Percentiles rank a stretch among this genome's conserved stretches.
Evolutionary conservation across 2,329 filamentous ascomycete genomes (phyloP).

Genomic region (Grosmannia huntii): DNA sequence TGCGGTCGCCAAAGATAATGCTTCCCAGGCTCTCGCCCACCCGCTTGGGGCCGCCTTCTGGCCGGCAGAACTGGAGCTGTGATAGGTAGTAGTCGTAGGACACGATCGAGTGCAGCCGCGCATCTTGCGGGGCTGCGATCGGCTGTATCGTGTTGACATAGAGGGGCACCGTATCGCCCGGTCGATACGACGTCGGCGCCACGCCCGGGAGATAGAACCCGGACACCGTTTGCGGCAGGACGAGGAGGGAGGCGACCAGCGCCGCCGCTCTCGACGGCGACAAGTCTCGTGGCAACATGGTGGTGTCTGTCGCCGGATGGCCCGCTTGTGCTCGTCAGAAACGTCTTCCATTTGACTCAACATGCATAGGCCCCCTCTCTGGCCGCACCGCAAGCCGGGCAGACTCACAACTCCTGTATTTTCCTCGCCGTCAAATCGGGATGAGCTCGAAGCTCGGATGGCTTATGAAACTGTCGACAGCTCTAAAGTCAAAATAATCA

Average conservation of each 20-base stretch:
- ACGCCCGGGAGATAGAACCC: constrained; percentile 96
- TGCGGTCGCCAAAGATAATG: constrained; percentile 93
- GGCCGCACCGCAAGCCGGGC: not conserved
- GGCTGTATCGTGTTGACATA: constrained; percentile 90
- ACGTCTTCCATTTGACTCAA: not conserved
- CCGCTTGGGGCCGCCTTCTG: constrained; percentile 61
- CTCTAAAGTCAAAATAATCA: not conserved
- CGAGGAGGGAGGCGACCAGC: constrained; percentile 34
- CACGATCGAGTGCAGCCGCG: constrained; percentile 79
- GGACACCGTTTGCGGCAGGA: constrained; percentile 40
- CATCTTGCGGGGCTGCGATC: constrained; percentile 61
- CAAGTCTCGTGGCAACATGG: constrained; percentile 32
- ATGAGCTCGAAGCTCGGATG: not conserved
- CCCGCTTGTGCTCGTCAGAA: not conserved
- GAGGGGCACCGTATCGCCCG: constrained; percentile 67
- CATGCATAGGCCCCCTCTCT: too few relatives aligned
- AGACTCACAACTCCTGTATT: not conserved
- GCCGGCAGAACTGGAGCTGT: constrained; percentile 77
- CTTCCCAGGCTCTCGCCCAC: constrained; percentile 85
- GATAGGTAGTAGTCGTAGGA: constrained; percentile 94
- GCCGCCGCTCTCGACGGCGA: constrained; percentile 29
- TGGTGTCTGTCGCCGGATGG: constrained; percentile 5
- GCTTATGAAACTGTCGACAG: not conserved
- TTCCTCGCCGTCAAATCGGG: not conserved
- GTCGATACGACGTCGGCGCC: constrained; percentile 82